Conservation (phyloP, 495 filamentous ascomycete genomes). For the Daldinia caldariorum region DNA sequence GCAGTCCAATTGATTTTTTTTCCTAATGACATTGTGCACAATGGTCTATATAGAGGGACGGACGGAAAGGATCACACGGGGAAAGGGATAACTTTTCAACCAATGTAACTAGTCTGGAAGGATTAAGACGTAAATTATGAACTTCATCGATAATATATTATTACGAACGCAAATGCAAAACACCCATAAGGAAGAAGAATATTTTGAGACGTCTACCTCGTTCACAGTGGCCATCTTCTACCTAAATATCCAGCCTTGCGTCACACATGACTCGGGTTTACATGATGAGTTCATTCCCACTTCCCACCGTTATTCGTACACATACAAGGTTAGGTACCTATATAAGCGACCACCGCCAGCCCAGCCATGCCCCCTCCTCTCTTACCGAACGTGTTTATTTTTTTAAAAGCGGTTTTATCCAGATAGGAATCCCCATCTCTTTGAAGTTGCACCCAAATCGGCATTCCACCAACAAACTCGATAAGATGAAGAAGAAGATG, state of each 20-base stretch:
- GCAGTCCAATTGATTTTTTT: conserved; percentile 10
- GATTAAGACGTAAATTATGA: neutral
- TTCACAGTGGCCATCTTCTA: neutral
- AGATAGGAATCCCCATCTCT: conserved; percentile 1
- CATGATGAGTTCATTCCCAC: conserved; percentile 8
- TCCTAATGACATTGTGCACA: neutral
- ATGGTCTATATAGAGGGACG: conserved; percentile 12
- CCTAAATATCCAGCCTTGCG: conserved; percentile 1
- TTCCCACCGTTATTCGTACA: neutral
- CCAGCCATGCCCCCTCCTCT: neutral
- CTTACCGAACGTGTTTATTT: conserved; percentile 4
- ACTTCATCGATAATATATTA: neutral
- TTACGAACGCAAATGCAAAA: neutral
- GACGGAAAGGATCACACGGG: neutral
- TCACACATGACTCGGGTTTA: conserved; percentile 3
- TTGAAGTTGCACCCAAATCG: neutral
- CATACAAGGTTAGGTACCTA: neutral
- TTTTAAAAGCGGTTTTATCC: conserved; percentile 7
- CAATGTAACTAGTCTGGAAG: neutral
- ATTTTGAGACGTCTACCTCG: neutral
- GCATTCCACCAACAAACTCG: neutral
- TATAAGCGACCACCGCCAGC: neutral
- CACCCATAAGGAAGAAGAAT: neutral
- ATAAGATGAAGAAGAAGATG: too few relatives aligned
- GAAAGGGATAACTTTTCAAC: neutral